These are phyloP conservation scores for Physcomitrellopsis africana DNA, from an alignment of 225 moss, liverwort and hornwort genomes.

Conservation along the genomic window DNA sequence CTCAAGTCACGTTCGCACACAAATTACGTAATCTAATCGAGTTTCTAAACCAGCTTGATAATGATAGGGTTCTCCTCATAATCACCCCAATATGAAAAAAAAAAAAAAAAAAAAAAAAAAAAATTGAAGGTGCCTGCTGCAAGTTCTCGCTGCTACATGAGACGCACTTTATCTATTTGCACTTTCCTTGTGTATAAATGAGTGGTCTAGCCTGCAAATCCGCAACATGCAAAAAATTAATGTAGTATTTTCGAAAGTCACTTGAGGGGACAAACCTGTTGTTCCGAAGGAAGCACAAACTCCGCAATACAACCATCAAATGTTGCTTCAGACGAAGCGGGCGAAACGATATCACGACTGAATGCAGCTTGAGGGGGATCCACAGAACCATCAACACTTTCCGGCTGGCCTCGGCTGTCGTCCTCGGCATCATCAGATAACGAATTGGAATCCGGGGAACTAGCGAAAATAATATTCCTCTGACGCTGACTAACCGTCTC, in stretches of 20 bases:
- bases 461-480: conserved; percentile 20
- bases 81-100: conserved; percentile 9
- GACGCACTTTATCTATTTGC: neutral
- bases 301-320: conserved; percentile 62
- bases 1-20: neutral
- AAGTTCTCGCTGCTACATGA: conserved; percentile 1
- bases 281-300: conserved; percentile 53
- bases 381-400: conserved; percentile 16
- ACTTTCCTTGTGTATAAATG: conserved; percentile 1
- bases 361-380: conserved; percentile 26
- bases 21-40: conserved; percentile 1
- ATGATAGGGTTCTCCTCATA: neutral
- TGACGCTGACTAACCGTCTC: conserved; percentile 13
- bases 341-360: conserved; percentile 19
- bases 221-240: conserved; percentile 7
- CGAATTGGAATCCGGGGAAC: conserved; percentile 44
- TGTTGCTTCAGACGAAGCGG: conserved; percentile 36
- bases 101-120: neutral
- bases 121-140: conserved; percentile 2
- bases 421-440: conserved; percentile 36
- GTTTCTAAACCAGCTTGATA: conserved; percentile 1
- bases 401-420: conserved; percentile 23
- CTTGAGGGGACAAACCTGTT: conserved; percentile 39
- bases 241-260: neutral
- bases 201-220: conserved; percentile 16